Conservation (phyloP, 2,329 filamentous ascomycete species). For the Delphinella strobiligena region DNA sequence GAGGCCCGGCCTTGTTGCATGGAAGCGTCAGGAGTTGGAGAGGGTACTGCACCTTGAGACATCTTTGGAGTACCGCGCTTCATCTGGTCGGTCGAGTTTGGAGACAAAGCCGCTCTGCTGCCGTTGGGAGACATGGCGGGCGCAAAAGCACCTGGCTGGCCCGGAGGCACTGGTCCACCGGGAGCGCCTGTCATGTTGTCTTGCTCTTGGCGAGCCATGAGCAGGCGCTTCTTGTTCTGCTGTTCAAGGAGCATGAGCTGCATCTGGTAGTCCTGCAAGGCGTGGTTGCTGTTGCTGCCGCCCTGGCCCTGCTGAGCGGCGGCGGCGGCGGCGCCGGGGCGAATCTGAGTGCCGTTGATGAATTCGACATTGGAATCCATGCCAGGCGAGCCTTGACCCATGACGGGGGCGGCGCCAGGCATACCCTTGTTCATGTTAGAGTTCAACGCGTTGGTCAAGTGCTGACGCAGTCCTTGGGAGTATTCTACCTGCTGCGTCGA, state of each 20-base stretch:
- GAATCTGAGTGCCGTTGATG: constrained; percentile 27
- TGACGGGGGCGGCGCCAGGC: constrained; percentile 46
- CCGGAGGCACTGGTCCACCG: constrained; percentile 29
- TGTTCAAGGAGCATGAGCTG: constrained; percentile 78
- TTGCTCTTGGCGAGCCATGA: constrained; percentile 74
- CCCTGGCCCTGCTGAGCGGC: constrained; percentile 12
- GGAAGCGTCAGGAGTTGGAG: constrained; percentile 58
- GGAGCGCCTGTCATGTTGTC: constrained; percentile 49
- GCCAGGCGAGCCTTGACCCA: constrained; percentile 63
- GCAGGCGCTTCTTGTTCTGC: constrained; percentile 74
- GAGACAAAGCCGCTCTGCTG: constrained; percentile 59
- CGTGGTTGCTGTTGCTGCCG: constrained; percentile 57
- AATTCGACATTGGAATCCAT: constrained; percentile 57
- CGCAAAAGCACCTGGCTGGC: constrained; percentile 38
- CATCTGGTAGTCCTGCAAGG: constrained; percentile 80
- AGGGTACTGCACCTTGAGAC: constrained; percentile 56
- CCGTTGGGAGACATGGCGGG: constrained; percentile 56
- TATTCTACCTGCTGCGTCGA: constrained; percentile 63
- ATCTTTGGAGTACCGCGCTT: constrained; percentile 67
- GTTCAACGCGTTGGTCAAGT: constrained; percentile 66
- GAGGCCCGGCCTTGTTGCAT: constrained; percentile 50
- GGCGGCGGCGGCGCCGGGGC: constrained; percentile 33
- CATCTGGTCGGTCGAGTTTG: constrained; percentile 67
- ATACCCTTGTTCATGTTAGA: constrained; percentile 61
- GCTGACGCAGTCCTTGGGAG: constrained; percentile 70